Evolutionary conservation across 768 basidiomycete species (phyloP).

Genomic region (Podaxis sp.): DNA sequence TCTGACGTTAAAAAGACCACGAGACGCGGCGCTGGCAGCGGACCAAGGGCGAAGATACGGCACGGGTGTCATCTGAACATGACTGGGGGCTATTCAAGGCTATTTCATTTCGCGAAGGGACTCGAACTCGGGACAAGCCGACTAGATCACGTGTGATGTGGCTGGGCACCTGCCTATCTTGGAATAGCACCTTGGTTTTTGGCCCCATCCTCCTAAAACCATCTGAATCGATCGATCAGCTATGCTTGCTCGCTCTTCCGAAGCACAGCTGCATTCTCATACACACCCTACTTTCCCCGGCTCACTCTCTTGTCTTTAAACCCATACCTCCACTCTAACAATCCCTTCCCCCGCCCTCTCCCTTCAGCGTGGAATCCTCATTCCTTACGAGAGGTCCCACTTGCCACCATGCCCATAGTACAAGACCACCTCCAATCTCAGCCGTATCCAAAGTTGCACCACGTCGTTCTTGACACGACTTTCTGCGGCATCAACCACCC

Average conservation of each 20-base stretch:
- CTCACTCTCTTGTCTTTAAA: conserved; percentile 24
- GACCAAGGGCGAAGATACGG: conserved; percentile 3
- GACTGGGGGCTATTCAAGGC: not conserved
- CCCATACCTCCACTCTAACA: conserved; percentile 15
- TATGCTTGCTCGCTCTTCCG: conserved; percentile 20
- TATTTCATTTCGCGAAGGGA: conserved; percentile 12
- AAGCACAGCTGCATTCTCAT: conserved; percentile 17
- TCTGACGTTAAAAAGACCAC: not conserved
- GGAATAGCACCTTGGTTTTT: conserved; percentile 29
- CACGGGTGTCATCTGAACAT: conserved; percentile 7
- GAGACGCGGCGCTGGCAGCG: not conserved
- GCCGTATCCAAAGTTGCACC: conserved; percentile 39
- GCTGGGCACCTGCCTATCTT: conserved; percentile 27
- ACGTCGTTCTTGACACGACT: conserved; percentile 55
- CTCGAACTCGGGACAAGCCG: conserved; percentile 1
- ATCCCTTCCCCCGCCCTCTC: conserved; percentile 13
- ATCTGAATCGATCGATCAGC: conserved; percentile 35
- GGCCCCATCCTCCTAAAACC: conserved; percentile 25
- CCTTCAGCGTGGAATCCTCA: conserved; percentile 13
- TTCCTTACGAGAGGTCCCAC: conserved; percentile 14
- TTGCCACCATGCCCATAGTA: conserved; percentile 30
- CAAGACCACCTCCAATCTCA: conserved; percentile 20
- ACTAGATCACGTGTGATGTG: conserved; percentile 4
- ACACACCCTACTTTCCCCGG: conserved; percentile 18
- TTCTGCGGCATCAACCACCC: conserved; percentile 66